phyloP scores from a whole-genome alignment of 495 filamentous ascomycete species.

The Talaromyces nanjingensis region DNA sequence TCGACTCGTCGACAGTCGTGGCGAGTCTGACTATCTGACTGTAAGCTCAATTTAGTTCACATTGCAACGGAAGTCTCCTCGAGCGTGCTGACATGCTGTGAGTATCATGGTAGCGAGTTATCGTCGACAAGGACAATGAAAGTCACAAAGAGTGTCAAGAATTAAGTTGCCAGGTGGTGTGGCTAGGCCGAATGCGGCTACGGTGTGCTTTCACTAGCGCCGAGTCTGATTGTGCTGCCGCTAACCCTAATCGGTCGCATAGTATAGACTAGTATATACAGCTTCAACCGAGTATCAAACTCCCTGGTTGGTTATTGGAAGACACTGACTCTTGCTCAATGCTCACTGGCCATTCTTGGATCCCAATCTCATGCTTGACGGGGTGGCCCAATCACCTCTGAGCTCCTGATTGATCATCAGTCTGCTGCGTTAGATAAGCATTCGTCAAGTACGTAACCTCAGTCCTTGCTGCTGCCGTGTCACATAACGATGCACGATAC shows the following conservation, averaged over 20 bases:
- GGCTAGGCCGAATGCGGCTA: slow-evolving; percentile 5
- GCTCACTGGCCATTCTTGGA: no score
- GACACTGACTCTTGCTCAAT: not conserved
- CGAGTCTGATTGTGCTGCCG: not conserved
- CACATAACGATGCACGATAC: no score
- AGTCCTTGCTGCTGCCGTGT: no score
- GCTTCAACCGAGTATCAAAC: not conserved
- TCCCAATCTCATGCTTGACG: not conserved
- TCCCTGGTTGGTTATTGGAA: no score
- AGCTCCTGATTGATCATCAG: no score
- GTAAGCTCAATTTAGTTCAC: not conserved
- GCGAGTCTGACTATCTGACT: not conserved
- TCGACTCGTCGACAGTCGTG: not conserved
- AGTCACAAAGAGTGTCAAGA: not conserved
- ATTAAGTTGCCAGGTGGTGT: not conserved
- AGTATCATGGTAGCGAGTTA: not conserved
- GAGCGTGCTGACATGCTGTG: not conserved
- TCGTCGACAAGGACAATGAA: not conserved
- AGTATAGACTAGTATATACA: not conserved
- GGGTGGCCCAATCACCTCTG: no score
- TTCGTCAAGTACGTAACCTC: no score
- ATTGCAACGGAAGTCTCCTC: not conserved
- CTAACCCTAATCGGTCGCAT: not conserved
- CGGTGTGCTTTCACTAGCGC: not conserved
- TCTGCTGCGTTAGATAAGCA: no score